Evolutionary conservation across 768 basidiomycete genomes (phyloP).

Genomic region (Sarcomyxa edulis): DNA sequence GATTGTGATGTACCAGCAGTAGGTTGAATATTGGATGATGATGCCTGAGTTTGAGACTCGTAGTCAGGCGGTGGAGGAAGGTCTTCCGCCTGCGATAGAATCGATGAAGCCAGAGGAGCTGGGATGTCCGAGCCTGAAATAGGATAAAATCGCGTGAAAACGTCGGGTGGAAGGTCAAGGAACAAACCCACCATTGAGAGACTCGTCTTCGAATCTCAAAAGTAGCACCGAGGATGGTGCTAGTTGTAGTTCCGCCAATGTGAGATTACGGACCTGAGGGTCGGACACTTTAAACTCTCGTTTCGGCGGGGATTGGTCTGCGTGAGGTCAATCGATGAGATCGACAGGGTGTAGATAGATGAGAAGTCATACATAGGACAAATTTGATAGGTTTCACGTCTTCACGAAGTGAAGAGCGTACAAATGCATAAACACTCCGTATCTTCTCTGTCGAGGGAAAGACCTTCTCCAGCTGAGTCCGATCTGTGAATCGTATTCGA

Average conservation of each 20-base stretch:
- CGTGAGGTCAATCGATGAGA: conserved; percentile 2
- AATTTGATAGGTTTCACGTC: conserved; percentile 80
- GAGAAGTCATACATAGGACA: conserved; percentile 60
- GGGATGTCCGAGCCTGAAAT: conserved; percentile 43
- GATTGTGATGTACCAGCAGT: conserved; percentile 4
- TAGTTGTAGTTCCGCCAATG: conserved; percentile 64
- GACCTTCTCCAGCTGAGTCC: conserved; percentile 71
- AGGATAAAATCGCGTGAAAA: background rate
- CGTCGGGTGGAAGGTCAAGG: conserved; percentile 1
- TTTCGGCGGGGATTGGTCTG: conserved; percentile 80
- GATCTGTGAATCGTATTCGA: conserved; percentile 75
- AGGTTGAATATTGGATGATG: conserved; percentile 5
- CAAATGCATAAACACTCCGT: conserved; percentile 79
- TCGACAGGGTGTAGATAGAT: background rate
- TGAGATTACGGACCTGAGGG: conserved; percentile 60
- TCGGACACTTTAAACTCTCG: conserved; percentile 83
- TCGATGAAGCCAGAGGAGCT: conserved; percentile 57
- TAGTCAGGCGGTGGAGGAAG: conserved; percentile 52
- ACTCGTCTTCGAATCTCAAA: conserved; percentile 68
- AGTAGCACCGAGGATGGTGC: conserved; percentile 78
- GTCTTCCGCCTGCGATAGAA: conserved; percentile 58
- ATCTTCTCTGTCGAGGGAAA: conserved; percentile 82
- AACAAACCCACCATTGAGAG: conserved; percentile 53
- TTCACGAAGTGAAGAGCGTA: conserved; percentile 62
- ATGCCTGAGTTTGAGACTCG: conserved; percentile 10